Percentiles rank a stretch among this genome's conserved stretches.
These are phyloP conservation scores for Tolypocladium amazonense DNA, from an alignment of 2,329 filamentous ascomycete genomes.

Conservation along the genomic window DNA sequence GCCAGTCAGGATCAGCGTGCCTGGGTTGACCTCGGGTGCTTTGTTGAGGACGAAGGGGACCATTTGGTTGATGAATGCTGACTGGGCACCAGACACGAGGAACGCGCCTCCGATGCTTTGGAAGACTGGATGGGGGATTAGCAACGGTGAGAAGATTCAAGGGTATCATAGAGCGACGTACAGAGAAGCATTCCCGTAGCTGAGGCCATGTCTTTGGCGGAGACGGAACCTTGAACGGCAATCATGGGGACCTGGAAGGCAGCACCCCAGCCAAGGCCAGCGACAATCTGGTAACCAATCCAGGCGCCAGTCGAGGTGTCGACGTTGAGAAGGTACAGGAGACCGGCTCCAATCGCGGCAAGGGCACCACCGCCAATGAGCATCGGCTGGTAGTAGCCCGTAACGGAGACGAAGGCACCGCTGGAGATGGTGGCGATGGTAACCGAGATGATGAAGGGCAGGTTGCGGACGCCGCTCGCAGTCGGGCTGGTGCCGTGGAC, in stretches of 20 bases:
- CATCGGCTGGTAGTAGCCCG: slow-evolving; percentile 27
- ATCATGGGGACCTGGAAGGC: neutral
- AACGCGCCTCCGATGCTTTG: slow-evolving; percentile 41
- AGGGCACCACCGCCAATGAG: slow-evolving; percentile 28
- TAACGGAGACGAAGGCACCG: neutral
- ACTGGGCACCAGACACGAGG: slow-evolving; percentile 36
- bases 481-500: slow-evolving; percentile 29
- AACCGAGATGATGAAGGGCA: slow-evolving; percentile 25
- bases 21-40: slow-evolving; percentile 25
- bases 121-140: slow-evolving; percentile 22
- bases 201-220: slow-evolving; percentile 31
- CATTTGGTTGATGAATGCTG: slow-evolving; percentile 35
- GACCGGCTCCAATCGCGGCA: neutral
- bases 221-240: slow-evolving; percentile 14
- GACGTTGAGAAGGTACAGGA: neutral
- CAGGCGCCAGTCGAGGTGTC: neutral
- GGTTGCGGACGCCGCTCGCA: slow-evolving; percentile 30
- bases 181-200: slow-evolving; percentile 36
- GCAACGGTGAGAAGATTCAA: neutral
- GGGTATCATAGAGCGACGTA: slow-evolving; percentile 11
- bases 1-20: slow-evolving; percentile 28
- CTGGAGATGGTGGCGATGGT: neutral
- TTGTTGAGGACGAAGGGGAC: slow-evolving; percentile 19
- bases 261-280: neutral
- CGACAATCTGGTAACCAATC: neutral